Conservation (phyloP, 176 grass and related monocot species). For the Canna indica region DNA sequence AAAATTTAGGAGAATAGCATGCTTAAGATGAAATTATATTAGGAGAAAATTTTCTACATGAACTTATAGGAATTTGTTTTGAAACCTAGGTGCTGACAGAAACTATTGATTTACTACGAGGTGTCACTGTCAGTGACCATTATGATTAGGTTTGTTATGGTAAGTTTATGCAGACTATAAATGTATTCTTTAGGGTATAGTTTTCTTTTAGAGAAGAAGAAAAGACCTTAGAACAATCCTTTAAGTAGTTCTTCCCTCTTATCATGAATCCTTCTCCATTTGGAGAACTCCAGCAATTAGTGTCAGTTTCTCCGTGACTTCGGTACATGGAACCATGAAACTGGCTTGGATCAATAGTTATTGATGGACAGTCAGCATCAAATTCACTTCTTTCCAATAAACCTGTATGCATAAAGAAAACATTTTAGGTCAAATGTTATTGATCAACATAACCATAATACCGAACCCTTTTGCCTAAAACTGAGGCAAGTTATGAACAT, state of each 20-base stretch:
- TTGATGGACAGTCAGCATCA: slow-evolving; percentile 25
- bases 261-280: slow-evolving; percentile 90
- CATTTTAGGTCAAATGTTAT: background rate
- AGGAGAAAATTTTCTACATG: too few species aligned
- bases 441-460: background rate
- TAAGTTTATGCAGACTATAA: too few species aligned
- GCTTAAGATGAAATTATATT: too few species aligned
- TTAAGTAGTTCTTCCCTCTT: slow-evolving; percentile 86
- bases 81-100: too few species aligned
- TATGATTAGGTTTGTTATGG: too few species aligned
- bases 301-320: slow-evolving; percentile 47
- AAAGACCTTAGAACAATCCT: slow-evolving; percentile 67
- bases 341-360: slow-evolving; percentile 48
- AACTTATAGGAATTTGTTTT: too few species aligned
- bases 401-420: slow-evolving; percentile 36
- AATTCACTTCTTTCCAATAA: slow-evolving; percentile 47
- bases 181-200: too few species aligned
- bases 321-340: slow-evolving; percentile 52
- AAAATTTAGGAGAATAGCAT: too few species aligned
- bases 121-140: too few species aligned
- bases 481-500: background rate
- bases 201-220: too few species aligned
- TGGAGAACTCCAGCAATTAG: slow-evolving; percentile 78
- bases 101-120: too few species aligned
- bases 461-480: background rate